Conservation (phyloP, 495 filamentous ascomycete genomes). For the Trypethelium eluteriae region DNA sequence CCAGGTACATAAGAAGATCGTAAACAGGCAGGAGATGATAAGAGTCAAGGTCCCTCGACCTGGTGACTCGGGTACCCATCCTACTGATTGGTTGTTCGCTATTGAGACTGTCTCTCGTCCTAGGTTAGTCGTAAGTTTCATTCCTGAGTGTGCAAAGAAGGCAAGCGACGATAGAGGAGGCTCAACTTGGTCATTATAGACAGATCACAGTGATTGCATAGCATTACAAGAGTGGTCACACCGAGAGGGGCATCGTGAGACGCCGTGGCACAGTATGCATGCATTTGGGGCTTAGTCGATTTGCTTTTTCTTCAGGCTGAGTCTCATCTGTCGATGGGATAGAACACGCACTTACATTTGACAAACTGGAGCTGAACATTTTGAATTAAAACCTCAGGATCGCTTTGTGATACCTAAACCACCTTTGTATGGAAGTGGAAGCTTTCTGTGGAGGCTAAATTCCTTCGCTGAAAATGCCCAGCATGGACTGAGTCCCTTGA, state of each 20-base stretch:
- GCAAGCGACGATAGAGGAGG: background rate
- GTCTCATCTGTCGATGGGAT: background rate
- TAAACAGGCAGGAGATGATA: conserved; percentile 32
- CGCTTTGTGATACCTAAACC: background rate
- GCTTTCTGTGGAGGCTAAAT: background rate
- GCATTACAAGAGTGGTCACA: background rate
- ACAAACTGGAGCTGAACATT: background rate
- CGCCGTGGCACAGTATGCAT: background rate
- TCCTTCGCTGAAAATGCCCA: background rate
- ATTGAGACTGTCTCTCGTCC: background rate
- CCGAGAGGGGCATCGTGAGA: background rate
- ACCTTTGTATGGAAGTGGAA: background rate
- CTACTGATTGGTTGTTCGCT: conserved; percentile 16
- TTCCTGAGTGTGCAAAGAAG: background rate
- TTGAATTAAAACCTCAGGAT: background rate
- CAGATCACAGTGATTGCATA: background rate
- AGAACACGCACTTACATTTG: background rate
- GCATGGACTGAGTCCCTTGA: too few relatives aligned
- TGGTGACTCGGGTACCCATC: conserved; percentile 33
- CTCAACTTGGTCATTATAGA: background rate
- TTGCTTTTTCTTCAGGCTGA: background rate
- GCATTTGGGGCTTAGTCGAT: background rate
- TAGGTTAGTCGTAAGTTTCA: background rate
- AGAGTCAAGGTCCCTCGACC: conserved; percentile 34
- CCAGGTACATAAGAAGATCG: conserved; percentile 37